phyloP scores from a whole-genome alignment of 2,329 filamentous ascomycete genomes.

The Pseudocercospora eumusae region DNA sequence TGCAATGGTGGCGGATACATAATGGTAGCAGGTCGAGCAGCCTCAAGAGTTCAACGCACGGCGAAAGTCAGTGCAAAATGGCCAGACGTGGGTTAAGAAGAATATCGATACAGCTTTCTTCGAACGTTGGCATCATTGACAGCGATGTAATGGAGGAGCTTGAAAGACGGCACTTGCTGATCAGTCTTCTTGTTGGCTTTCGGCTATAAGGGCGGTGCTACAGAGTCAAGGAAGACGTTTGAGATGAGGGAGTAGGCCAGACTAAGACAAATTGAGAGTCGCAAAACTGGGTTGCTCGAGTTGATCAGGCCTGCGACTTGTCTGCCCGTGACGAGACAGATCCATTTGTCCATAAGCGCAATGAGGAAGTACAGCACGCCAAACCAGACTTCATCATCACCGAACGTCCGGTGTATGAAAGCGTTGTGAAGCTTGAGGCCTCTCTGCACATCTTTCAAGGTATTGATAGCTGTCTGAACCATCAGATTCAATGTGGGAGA shows the following conservation, averaged over 20 bases:
- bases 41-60: slow-evolving; percentile 57
- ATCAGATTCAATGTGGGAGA: slow-evolving; percentile 62
- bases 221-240: slow-evolving; percentile 58
- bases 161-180: slow-evolving; percentile 26
- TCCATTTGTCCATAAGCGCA: slow-evolving; percentile 59
- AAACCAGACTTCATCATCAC: slow-evolving; percentile 56
- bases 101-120: slow-evolving; percentile 56
- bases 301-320: slow-evolving; percentile 43
- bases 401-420: slow-evolving; percentile 61
- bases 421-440: slow-evolving; percentile 58
- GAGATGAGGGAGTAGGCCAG: slow-evolving; percentile 60
- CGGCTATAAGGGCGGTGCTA: slow-evolving; percentile 34
- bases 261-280: slow-evolving; percentile 56
- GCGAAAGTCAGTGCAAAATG: slow-evolving; percentile 53
- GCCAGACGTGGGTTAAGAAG: slow-evolving; percentile 56
- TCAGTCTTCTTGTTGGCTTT: slow-evolving; percentile 28
- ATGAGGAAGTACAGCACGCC: slow-evolving; percentile 58
- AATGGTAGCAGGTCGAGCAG: slow-evolving; percentile 45
- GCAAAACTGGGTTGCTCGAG: slow-evolving; percentile 42
- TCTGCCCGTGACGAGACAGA: slow-evolving; percentile 50
- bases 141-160: slow-evolving; percentile 46
- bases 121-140: slow-evolving; percentile 50
- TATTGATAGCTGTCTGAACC: slow-evolving; percentile 56
- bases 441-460: slow-evolving; percentile 55
- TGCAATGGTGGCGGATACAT: too few relatives aligned